Percentiles rank a stretch among this genome's conserved stretches.
Evolutionary conservation across 129 eudicot genomes (phyloP).

Genomic region (Gnaphalium uliginosum): DNA sequence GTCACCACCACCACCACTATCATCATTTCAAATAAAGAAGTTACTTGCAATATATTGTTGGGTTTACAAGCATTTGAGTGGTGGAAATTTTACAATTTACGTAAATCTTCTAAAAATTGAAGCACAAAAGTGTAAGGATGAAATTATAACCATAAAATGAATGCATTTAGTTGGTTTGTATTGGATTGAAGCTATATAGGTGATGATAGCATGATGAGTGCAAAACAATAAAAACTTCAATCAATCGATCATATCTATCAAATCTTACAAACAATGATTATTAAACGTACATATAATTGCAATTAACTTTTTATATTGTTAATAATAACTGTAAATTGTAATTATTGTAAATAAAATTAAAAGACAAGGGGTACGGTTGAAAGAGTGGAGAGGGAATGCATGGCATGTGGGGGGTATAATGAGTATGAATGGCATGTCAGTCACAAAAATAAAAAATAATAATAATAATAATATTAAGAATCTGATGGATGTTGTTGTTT

Average conservation of each 20-base stretch:
- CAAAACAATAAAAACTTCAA: slow-evolving; percentile 5
- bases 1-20: slow-evolving; percentile 4
- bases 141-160: neutral
- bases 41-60: neutral
- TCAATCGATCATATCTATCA: neutral
- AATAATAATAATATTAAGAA: neutral
- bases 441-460: slow-evolving; percentile 13
- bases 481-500: slow-evolving; percentile 12
- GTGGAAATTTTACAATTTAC: neutral
- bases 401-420: slow-evolving; percentile 31
- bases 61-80: neutral
- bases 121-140: neutral
- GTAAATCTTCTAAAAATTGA: neutral
- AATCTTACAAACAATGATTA: neutral
- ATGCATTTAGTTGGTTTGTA: neutral
- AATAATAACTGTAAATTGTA: too few species aligned
- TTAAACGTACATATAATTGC: neutral
- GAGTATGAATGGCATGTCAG: slow-evolving; percentile 28
- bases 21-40: too few species aligned
- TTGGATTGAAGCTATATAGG: neutral
- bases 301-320: neutral
- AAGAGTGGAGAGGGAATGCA: slow-evolving; percentile 19
- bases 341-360: too few species aligned
- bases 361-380: neutral
- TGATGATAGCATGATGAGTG: slow-evolving; percentile 19